These are phyloP conservation scores for Blastobotrys elegans DNA, from an alignment of 1,139 yeast genomes.

Conservation along the genomic window DNA sequence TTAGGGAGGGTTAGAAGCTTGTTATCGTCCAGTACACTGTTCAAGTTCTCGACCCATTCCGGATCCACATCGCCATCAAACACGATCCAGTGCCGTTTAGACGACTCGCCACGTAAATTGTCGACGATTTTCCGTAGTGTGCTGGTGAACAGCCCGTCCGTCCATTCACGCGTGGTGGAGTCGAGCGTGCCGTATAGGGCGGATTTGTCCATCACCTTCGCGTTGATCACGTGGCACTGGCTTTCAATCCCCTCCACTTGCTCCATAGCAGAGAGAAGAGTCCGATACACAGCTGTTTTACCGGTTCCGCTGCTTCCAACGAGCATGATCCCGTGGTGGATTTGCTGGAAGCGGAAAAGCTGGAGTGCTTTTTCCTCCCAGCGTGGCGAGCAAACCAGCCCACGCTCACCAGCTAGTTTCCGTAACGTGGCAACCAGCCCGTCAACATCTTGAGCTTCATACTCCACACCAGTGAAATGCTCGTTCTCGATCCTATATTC, in stretches of 20 bases:
- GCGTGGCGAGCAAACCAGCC: slow-evolving; percentile 31
- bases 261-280: slow-evolving; percentile 46
- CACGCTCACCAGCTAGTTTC: slow-evolving; percentile 27
- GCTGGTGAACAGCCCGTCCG: slow-evolving; percentile 77
- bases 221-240: slow-evolving; percentile 52
- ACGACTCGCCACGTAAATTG: slow-evolving; percentile 54
- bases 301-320: slow-evolving; percentile 80
- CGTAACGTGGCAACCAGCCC: slow-evolving; percentile 21
- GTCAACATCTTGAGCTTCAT: slow-evolving; percentile 21
- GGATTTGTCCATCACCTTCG: slow-evolving; percentile 67
- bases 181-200: slow-evolving; percentile 69
- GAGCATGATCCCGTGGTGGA: slow-evolving; percentile 76
- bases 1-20: slow-evolving; percentile 75
- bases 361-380: slow-evolving; percentile 62
- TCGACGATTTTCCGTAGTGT: slow-evolving; percentile 57
- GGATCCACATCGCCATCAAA: slow-evolving; percentile 96
- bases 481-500: slow-evolving; percentile 27
- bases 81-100: slow-evolving; percentile 66
- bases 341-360: slow-evolving; percentile 54
- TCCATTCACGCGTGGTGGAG: slow-evolving; percentile 82
- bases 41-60: slow-evolving; percentile 86
- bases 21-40: slow-evolving; percentile 89
- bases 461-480: slow-evolving; percentile 30
- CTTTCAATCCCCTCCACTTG: slow-evolving; percentile 38
- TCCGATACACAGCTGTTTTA: slow-evolving; percentile 54